Percentiles rank a stretch among this genome's conserved stretches.
Conservation (phyloP, 768 basidiomycete species). For the Naganishia randhawae region DNA sequence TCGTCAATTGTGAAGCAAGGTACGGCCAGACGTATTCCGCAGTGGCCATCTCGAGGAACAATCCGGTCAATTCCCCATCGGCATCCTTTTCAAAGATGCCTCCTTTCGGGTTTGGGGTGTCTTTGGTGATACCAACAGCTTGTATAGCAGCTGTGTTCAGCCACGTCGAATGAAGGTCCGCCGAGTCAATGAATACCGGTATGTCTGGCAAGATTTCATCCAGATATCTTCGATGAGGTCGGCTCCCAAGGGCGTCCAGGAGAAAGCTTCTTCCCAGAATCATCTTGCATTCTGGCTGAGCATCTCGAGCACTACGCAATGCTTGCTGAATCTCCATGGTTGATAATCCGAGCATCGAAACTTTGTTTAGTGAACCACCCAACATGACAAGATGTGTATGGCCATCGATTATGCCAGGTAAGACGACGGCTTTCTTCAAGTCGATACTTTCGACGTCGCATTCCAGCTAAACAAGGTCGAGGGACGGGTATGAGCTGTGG, state of each 20-base stretch:
- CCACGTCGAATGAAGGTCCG: slow-evolving; percentile 35
- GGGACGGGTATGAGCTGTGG: background rate
- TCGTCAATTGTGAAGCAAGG: slow-evolving; percentile 16
- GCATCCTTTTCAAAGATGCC: slow-evolving; percentile 31
- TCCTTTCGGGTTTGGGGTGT: slow-evolving; percentile 30
- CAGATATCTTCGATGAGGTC: slow-evolving; percentile 25
- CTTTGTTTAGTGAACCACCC: slow-evolving; percentile 24
- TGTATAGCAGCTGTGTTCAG: slow-evolving; percentile 31
- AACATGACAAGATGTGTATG: slow-evolving; percentile 35
- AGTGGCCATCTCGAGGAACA: slow-evolving; percentile 32
- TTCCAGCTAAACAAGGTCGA: background rate
- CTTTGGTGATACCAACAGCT: slow-evolving; percentile 28
- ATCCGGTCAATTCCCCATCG: slow-evolving; percentile 32
- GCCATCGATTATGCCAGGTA: slow-evolving; percentile 35
- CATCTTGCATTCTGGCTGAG: slow-evolving; percentile 4
- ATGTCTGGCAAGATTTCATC: slow-evolving; percentile 32
- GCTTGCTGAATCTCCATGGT: slow-evolving; percentile 25
- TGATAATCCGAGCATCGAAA: slow-evolving; percentile 17
- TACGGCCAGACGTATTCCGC: slow-evolving; percentile 36
- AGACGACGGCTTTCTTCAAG: slow-evolving; percentile 27
- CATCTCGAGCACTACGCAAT: background rate
- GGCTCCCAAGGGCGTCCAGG: slow-evolving; percentile 23
- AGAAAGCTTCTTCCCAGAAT: slow-evolving; percentile 29
- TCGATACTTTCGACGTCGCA: background rate
- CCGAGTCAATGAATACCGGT: slow-evolving; percentile 34